A percentile compares a stretch with the other conserved stretches of the same genome.
phyloP scores from a whole-genome alignment of 306 rosid genomes.

The Sindora glabra region DNA sequence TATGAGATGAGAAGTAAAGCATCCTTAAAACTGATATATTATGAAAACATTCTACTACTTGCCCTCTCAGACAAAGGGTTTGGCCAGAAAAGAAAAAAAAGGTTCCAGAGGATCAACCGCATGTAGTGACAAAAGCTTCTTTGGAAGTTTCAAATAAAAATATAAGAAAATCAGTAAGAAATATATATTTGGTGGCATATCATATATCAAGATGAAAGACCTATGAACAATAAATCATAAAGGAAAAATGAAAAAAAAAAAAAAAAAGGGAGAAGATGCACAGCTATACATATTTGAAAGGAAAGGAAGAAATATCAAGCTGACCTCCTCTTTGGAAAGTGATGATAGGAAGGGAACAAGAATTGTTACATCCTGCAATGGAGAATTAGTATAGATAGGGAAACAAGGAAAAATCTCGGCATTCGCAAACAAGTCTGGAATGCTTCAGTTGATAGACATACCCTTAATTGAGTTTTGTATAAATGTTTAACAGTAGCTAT shows the following conservation, averaged over 20 bases:
- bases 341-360: conserved; percentile 89
- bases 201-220: not conserved
- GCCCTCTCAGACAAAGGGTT: no score
- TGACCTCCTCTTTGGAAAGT: conserved; percentile 84
- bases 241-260: not conserved
- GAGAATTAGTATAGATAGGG: conserved; percentile 18
- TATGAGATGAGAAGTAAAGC: not conserved
- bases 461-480: conserved; percentile 88
- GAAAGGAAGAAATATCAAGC: conserved; percentile 5
- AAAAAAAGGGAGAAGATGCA: no score
- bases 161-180: no score
- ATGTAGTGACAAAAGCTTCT: no score
- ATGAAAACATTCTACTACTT: conserved; percentile 4
- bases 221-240: not conserved
- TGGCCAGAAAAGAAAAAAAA: no score
- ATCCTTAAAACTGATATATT: not conserved
- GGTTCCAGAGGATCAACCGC: no score
- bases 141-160: no score
- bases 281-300: conserved; percentile 8
- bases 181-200: not conserved
- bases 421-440: conserved; percentile 10
- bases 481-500: conserved; percentile 82
- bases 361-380: conserved; percentile 91
- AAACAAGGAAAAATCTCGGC: conserved; percentile 2
- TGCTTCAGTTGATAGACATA: conserved; percentile 24